Percentiles rank a stretch among this genome's conserved stretches.
Evolutionary conservation across 2,329 filamentous ascomycete genomes (phyloP).

Genomic region (Myriosclerotinia curreyana): DNA sequence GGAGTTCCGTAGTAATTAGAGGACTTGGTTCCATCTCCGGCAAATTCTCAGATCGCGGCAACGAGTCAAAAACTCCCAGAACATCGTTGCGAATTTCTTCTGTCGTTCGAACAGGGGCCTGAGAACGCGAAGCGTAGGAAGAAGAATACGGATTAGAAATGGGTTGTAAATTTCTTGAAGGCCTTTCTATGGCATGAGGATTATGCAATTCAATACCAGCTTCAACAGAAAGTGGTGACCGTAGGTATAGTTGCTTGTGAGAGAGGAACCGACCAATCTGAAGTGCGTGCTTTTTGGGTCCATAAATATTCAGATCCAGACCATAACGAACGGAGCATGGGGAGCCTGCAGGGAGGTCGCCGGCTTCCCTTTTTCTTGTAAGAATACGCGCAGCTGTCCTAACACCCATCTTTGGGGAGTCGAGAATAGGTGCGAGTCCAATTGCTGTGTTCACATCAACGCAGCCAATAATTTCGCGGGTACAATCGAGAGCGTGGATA

Average conservation of each 20-base stretch:
- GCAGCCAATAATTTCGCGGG: slow-evolving; percentile 68
- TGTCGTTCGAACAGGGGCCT: slow-evolving; percentile 56
- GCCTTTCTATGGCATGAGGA: slow-evolving; percentile 54
- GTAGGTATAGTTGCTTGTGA: slow-evolving; percentile 64
- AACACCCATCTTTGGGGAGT: slow-evolving; percentile 57
- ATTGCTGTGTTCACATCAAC: slow-evolving; percentile 65
- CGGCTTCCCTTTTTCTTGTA: slow-evolving; percentile 57
- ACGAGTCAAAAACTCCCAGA: slow-evolving; percentile 80
- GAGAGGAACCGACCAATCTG: slow-evolving; percentile 66
- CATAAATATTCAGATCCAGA: slow-evolving; percentile 76
- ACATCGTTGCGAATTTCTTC: slow-evolving; percentile 88
- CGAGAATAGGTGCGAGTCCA: slow-evolving; percentile 70
- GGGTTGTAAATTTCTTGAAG: slow-evolving; percentile 29
- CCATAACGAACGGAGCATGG: slow-evolving; percentile 58
- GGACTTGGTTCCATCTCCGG: slow-evolving; percentile 66
- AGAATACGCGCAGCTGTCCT: slow-evolving; percentile 70
- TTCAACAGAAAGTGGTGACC: slow-evolving; percentile 63
- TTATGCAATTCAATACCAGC: slow-evolving; percentile 71
- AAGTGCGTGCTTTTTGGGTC: slow-evolving; percentile 62
- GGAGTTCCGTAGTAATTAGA: slow-evolving; percentile 63
- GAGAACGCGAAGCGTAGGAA: slow-evolving; percentile 40
- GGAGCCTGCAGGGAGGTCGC: slow-evolving; percentile 61
- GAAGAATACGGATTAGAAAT: slow-evolving; percentile 35
- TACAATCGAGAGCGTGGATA: slow-evolving; percentile 73
- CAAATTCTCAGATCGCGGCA: slow-evolving; percentile 72